Percentiles rank a stretch among this genome's conserved stretches.
These are phyloP conservation scores for Claviceps spartinae DNA, from an alignment of 2,329 filamentous ascomycete species.

Conservation along the genomic window DNA sequence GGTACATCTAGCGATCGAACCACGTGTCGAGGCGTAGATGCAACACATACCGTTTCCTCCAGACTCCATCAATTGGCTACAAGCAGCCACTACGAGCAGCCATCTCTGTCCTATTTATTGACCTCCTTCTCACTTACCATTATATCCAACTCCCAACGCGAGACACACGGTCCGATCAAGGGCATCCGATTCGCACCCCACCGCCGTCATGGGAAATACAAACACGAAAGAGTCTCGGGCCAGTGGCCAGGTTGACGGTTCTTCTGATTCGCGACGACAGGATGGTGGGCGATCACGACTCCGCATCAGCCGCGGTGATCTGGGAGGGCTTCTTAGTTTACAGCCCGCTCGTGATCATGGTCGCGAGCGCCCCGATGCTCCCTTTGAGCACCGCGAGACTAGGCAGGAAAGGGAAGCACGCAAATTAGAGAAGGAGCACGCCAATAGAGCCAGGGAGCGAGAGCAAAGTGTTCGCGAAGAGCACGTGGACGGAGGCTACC, in stretches of 20 bases:
- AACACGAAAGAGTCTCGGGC: constrained; percentile 26
- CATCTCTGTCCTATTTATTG: neutral
- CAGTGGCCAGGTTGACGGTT: constrained; percentile 11
- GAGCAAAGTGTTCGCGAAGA: constrained; percentile 86
- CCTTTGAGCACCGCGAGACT: constrained; percentile 63
- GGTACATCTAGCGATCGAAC: neutral
- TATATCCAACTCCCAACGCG: neutral
- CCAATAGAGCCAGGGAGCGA: constrained; percentile 64
- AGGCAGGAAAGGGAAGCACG: constrained; percentile 83
- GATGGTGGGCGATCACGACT: constrained; percentile 13
- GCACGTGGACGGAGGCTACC: constrained; percentile 82
- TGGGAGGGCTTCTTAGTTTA: constrained; percentile 32
- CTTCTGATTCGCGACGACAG: constrained; percentile 5
- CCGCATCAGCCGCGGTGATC: constrained; percentile 29
- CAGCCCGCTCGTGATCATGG: constrained; percentile 24
- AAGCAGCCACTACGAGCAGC: neutral
- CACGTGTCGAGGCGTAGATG: neutral
- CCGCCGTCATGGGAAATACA: constrained; percentile 23
- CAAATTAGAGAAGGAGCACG: constrained; percentile 68
- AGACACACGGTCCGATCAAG: too few relatives aligned
- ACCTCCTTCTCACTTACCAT: neutral
- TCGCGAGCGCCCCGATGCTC: constrained; percentile 22
- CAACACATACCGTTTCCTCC: neutral
- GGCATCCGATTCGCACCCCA: neutral
- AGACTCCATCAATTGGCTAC: neutral